Percentiles rank a stretch among this genome's conserved stretches.
These are phyloP conservation scores for Agastache rugosa DNA, from an alignment of 257 asterid species.

Conservation along the genomic window DNA sequence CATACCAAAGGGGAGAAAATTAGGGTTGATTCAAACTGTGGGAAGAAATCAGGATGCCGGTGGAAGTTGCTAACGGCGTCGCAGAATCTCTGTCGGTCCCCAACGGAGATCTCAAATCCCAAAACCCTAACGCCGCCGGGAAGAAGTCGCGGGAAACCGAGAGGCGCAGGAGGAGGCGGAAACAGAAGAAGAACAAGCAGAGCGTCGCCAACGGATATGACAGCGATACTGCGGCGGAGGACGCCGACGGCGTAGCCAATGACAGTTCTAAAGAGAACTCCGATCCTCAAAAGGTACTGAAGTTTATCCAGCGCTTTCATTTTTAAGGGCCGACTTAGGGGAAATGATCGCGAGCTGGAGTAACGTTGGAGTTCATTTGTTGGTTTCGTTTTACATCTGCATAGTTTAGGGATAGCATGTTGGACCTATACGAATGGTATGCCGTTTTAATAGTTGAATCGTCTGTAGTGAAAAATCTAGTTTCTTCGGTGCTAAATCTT, in stretches of 20 bases:
- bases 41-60: slow-evolving; percentile 46
- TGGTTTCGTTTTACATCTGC: slow-evolving; percentile 3
- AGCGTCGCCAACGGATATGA: slow-evolving; percentile 53
- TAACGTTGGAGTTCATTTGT: neutral
- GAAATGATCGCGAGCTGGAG: neutral
- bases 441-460: neutral
- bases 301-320: neutral
- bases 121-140: slow-evolving; percentile 47
- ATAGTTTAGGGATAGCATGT: neutral
- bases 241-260: slow-evolving; percentile 48
- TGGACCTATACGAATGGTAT: slow-evolving; percentile 4
- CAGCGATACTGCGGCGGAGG: slow-evolving; percentile 58
- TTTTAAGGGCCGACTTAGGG: neutral
- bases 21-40: slow-evolving; percentile 2
- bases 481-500: neutral
- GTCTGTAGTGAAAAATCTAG: neutral
- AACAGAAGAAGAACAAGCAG: slow-evolving; percentile 85
- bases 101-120: slow-evolving; percentile 53
- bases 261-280: slow-evolving; percentile 71
- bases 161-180: slow-evolving; percentile 89
- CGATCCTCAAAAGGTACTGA: slow-evolving; percentile 68
- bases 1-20: slow-evolving; percentile 28
- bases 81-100: slow-evolving; percentile 37
- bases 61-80: slow-evolving; percentile 52
- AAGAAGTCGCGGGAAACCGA: slow-evolving; percentile 75